These are phyloP conservation scores for Geranium brycei DNA, from an alignment of 345 rosid species.

Conservation along the genomic window DNA sequence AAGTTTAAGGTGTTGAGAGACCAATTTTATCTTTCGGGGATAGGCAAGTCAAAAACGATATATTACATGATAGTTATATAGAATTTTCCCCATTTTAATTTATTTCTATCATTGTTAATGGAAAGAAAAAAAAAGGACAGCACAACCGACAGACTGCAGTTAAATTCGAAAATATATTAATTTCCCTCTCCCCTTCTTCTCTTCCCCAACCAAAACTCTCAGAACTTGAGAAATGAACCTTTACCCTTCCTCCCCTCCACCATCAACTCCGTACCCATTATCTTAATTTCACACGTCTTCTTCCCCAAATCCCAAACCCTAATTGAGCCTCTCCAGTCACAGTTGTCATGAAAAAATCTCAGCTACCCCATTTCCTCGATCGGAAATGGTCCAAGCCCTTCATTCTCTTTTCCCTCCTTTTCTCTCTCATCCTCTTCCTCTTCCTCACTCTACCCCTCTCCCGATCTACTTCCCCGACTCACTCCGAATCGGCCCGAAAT, in stretches of 20 bases:
- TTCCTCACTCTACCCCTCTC: constrained; percentile 21
- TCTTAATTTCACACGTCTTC: background rate
- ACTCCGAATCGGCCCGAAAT: constrained; percentile 8
- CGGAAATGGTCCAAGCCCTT: constrained; percentile 34
- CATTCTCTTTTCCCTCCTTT: constrained; percentile 15
- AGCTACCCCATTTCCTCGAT: constrained; percentile 30
- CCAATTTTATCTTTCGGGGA: too few relatives aligned
- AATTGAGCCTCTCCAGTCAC: too few relatives aligned
- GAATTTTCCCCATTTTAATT: too few relatives aligned
- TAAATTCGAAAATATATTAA: too few relatives aligned
- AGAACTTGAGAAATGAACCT: too few relatives aligned
- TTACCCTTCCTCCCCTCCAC: too few relatives aligned
- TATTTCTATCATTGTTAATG: too few relatives aligned
- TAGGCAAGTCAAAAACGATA: too few relatives aligned
- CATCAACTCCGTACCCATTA: background rate
- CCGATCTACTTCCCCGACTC: constrained; percentile 18
- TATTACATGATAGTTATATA: too few relatives aligned
- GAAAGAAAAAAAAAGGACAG: background rate
- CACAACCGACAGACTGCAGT: background rate
- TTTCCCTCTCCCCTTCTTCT: background rate
- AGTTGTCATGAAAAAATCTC: constrained; percentile 42
- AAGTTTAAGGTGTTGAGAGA: too few relatives aligned
- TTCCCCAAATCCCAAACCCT: constrained; percentile 1
- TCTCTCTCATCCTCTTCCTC: constrained; percentile 31
- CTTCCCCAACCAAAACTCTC: background rate